These are phyloP conservation scores for Talaromyces albobiverticillius DNA, from an alignment of 2,329 filamentous ascomycete species.

Conservation along the genomic window DNA sequence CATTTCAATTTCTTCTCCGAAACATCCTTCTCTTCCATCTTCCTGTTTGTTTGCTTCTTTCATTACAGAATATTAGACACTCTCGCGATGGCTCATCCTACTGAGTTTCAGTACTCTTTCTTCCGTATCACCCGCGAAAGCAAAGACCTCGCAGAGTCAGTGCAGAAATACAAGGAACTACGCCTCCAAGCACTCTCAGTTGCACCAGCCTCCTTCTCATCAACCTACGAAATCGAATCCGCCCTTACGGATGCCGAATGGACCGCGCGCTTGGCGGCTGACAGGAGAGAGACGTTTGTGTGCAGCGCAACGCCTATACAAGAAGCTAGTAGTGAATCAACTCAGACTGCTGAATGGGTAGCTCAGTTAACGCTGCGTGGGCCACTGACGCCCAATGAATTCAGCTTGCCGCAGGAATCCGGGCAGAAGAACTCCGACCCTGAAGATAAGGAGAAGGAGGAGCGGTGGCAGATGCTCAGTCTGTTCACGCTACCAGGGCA, in stretches of 20 bases:
- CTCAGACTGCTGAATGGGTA: slow-evolving; percentile 23
- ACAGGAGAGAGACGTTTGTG: slow-evolving; percentile 27
- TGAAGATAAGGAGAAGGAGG: slow-evolving; percentile 23
- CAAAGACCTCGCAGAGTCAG: slow-evolving; percentile 4
- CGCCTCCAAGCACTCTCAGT: slow-evolving; percentile 28
- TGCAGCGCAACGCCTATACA: slow-evolving; percentile 19
- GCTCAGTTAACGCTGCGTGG: slow-evolving; percentile 31
- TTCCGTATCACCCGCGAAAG: slow-evolving; percentile 12
- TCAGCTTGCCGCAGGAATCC: slow-evolving; percentile 23
- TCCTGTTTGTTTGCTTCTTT: too few species aligned
- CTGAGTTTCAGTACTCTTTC: too few species aligned
- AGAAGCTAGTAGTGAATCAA: too few species aligned
- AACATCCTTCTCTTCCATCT: too few species aligned
- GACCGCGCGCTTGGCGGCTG: slow-evolving; percentile 22
- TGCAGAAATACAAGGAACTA: slow-evolving; percentile 15
- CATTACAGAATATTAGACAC: too few species aligned
- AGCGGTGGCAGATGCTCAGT: slow-evolving; percentile 28
- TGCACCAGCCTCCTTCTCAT: slow-evolving; percentile 27
- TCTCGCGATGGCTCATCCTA: too few species aligned
- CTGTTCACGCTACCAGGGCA: slow-evolving; percentile 31
- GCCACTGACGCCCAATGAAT: slow-evolving; percentile 22
- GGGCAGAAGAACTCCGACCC: slow-evolving; percentile 20
- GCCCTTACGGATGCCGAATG: slow-evolving; percentile 24
- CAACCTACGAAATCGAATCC: slow-evolving; percentile 30
- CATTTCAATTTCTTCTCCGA: too few species aligned